Base-by-base conservation (phyloP, 305 asterid species). In the Fraxinus sp. region DNA sequence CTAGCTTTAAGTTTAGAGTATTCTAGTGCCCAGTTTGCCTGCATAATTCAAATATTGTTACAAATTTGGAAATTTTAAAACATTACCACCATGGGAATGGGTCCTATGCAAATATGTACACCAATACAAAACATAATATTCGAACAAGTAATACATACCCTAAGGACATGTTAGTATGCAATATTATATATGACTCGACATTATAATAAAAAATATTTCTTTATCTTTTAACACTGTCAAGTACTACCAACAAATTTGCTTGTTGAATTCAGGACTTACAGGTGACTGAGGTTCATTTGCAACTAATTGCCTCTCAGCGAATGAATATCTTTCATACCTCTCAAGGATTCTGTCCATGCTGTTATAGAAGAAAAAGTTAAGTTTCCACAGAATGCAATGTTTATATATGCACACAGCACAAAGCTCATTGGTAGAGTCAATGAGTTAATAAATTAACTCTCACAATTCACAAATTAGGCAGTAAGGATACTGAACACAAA, bases 311-410 rank as follows among this genome's bases (percentile, higher is more conserved):
- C 93, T 90, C 88, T 95, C 98, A 2, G 98, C 92, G 82, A 88
- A 93, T 28, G 98, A 92, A 78, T 93, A 92, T 84, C 97, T 86
- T 81, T 95, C 98, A 75, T 95, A 93, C 80, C 91, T 88, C 89
- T 95, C 98, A 81, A 93, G 92, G 76, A 95, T 93, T 86, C 85
- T 93, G 88, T 93, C 98, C 98, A 95, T 93, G 88, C 98, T 95
- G 88, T 84, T 55, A 71, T 79, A 11, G 4, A 28, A 30, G 37
- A 68, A 28, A 68, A 68, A 4, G 74, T 28, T 8, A 32, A 62
- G 16, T 49, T 22, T 73, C 7, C 11, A 13, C 32, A 59, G 55
- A 62, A 57, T 75, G 59, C 59, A 14, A 49, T 49, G 20, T 49
- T 49, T 49, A 49, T 49, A 14, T 14, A 49, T 49, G 55, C 59